These are phyloP conservation scores for Corymbia calophylla DNA, from an alignment of 441 rosid genomes.

Conservation along the genomic window DNA sequence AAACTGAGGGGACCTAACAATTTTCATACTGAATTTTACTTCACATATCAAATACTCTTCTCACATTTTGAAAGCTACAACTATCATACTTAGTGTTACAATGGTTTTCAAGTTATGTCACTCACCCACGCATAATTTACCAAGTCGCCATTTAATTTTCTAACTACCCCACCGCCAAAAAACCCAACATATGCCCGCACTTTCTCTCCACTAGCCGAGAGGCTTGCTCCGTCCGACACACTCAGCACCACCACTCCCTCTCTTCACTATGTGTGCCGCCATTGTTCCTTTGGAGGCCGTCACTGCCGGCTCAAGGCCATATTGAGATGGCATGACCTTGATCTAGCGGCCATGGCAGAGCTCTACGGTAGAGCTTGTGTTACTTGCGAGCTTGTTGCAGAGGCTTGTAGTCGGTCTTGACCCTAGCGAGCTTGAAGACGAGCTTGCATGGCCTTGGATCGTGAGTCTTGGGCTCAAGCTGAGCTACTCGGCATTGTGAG, in stretches of 20 bases:
- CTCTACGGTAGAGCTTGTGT: not conserved
- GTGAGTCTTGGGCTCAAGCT: not conserved
- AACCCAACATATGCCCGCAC: no score
- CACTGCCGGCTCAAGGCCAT: not conserved
- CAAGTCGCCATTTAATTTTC: not conserved
- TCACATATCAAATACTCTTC: not conserved
- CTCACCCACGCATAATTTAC: not conserved
- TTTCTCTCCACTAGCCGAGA: no score
- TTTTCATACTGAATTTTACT: not conserved
- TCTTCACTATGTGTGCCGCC: not conserved
- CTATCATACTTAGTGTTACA: not conserved
- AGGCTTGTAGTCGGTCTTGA: not conserved
- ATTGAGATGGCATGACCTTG: not conserved
- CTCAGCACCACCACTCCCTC: no score
- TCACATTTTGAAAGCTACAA: not conserved
- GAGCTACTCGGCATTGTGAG: not conserved
- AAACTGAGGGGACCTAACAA: not conserved
- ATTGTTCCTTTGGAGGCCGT: not conserved
- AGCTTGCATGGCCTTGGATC: not conserved
- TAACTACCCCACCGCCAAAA: no score
- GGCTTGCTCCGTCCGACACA: no score
- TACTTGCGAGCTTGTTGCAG: not conserved
- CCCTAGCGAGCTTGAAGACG: fast-evolving
- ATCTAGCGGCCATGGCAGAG: not conserved
- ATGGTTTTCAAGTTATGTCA: not conserved